Conservation (phyloP, 192 early-diverging fungal species). For the Paraglomus occultum region DNA sequence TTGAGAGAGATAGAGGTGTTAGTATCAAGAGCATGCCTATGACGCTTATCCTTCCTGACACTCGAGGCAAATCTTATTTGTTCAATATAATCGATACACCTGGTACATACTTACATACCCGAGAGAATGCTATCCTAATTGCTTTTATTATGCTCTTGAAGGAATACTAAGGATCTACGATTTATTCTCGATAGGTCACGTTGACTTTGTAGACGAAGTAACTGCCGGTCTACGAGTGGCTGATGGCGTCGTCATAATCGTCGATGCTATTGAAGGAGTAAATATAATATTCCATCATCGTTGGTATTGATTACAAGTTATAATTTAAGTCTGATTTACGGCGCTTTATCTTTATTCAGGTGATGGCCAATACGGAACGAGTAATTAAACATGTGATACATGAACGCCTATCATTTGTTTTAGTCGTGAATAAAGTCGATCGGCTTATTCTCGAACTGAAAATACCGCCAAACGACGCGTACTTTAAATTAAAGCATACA, state of each 20-base stretch:
- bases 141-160: background rate
- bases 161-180: background rate
- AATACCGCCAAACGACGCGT: constrained; percentile 94
- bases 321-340: background rate
- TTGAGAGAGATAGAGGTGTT: constrained; percentile 88
- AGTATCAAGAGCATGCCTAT: constrained; percentile 95
- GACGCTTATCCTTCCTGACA: constrained; percentile 83
- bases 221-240: constrained; percentile 79
- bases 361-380: constrained; percentile 92
- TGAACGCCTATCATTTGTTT: constrained; percentile 74
- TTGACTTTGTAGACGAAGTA: constrained; percentile 93
- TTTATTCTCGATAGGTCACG: constrained; percentile 63
- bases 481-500: constrained; percentile 93
- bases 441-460: constrained; percentile 96
- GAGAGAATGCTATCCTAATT: background rate
- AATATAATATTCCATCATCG: background rate
- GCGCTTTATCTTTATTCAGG: constrained; percentile 31
- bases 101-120: constrained; percentile 45
- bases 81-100: constrained; percentile 95
- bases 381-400: constrained; percentile 78
- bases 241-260: constrained; percentile 90
- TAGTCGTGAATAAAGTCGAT: constrained; percentile 98
- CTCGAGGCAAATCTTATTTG: constrained; percentile 83
- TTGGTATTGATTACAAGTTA: background rate
- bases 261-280: constrained; percentile 95